Evolutionary conservation across 2,329 filamentous ascomycete genomes (phyloP), one percentile per base, ranked within the genome.

Genomic region (Exophiala aquamarina): DNA sequence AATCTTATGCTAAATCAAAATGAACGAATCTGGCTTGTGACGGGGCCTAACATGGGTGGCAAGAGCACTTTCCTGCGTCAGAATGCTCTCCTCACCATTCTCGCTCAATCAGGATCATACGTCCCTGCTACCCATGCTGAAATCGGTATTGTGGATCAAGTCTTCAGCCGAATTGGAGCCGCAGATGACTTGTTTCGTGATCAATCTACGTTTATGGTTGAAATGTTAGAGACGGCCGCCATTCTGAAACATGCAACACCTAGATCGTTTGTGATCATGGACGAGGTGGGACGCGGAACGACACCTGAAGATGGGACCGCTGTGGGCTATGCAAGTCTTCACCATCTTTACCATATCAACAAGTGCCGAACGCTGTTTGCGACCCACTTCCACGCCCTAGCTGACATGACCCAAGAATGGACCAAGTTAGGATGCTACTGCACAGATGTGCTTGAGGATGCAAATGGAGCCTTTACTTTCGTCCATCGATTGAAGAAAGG

Each of bases 201-300:
- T 70, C 91, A 97, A 67, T 95, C 89, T 43, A 98, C 94, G 0
- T 98, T 98, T 69, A 97, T 98, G 93, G 89, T 97, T 1, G 93
- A 98, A 71, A 98, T 98, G 93, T 78, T 96, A 2, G 93, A 98
- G 70, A 95, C 93, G 15, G 91, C 92, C 2, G 79, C 86, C 19
- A 98, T 98, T 43, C 77, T 98, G 42, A 87, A 86, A 51, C 78
- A 87, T 57, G 92, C 93, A 0, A 97, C 92, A 1, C 71, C 83
- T 1, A 79, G 85, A 18, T 93, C 87, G 0, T 94, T 98, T 60
- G 92, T 93, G 51, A 92, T 98, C 66, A 97, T 98, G 92, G 93
- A 98, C 66, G 93, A 98, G 72, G 88, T 98, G 29, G 93, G 93
- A 1, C 79, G 93, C 38, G 93, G 93, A 7, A 98, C 94, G 0